Percentiles rank a stretch among this genome's conserved stretches.
phyloP scores from a whole-genome alignment of 495 filamentous ascomycete genomes.

The Penicillium manginii region DNA sequence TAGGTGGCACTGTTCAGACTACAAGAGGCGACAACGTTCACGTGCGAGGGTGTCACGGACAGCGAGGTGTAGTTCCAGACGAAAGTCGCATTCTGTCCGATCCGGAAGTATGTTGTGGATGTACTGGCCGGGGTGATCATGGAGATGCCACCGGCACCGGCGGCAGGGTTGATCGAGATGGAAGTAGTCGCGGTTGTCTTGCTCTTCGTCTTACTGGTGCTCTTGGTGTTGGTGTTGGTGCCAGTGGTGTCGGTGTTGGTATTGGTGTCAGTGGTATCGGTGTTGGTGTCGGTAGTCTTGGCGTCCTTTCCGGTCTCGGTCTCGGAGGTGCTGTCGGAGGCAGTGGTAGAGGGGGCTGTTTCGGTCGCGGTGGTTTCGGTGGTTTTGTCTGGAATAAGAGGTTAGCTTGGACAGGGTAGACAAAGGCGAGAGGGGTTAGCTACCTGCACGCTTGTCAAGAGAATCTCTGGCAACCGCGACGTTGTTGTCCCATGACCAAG shows the following conservation, averaged over 20 bases:
- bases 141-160: slow-evolving; percentile 72
- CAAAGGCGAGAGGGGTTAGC: neutral
- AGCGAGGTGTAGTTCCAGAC: slow-evolving; percentile 96
- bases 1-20: slow-evolving; percentile 65
- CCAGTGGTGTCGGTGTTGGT: slow-evolving; percentile 22
- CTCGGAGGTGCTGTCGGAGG: slow-evolving; percentile 24
- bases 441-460: slow-evolving; percentile 42
- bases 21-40: slow-evolving; percentile 85
- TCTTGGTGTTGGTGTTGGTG: slow-evolving; percentile 25
- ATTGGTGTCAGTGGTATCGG: slow-evolving; percentile 23
- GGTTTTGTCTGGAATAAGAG: slow-evolving; percentile 16
- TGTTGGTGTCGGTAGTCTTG: slow-evolving; percentile 13
- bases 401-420: neutral
- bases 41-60: slow-evolving; percentile 69
- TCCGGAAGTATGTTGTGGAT: slow-evolving; percentile 79
- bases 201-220: neutral
- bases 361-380: slow-evolving; percentile 18
- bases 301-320: slow-evolving; percentile 11
- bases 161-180: slow-evolving; percentile 59
- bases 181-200: slow-evolving; percentile 38
- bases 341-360: slow-evolving; percentile 25
- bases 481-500: slow-evolving; percentile 53
- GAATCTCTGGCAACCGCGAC: slow-evolving; percentile 34
- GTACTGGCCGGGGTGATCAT: slow-evolving; percentile 75
- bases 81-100: slow-evolving; percentile 83